Base-by-base conservation (phyloP, 805 yeast genomes). In the Saturnispora sanitii region DNA sequence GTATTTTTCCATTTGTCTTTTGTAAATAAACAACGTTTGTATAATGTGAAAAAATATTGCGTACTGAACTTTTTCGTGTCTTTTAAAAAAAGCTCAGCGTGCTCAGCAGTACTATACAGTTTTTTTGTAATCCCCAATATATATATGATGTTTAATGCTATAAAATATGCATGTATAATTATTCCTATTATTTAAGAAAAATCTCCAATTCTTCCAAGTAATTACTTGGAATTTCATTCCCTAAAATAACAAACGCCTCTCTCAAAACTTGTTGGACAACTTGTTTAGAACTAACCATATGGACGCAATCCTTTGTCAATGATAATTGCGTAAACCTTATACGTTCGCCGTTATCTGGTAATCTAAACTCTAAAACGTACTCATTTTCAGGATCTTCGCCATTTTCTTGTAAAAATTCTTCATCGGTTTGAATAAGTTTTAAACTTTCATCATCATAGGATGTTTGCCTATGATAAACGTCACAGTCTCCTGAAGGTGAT, bases 401-500 rank as follows among this genome's bases (percentile, higher is more conserved):
- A 34, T 48, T 53, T 13, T 44, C 53, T 11, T 43, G 45, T 16
- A 25, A n/a, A n/a, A 45, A 45, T n/a, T 42, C 50, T 13, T 45
- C 50, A 2, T 49, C 57, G 16, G 51, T 44, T 16, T 46, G 51
- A 13, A 50, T 50, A 16, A 53, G 40, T 6, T 47, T 39, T 18
- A 61, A 46, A 13, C 56, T 55, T 35, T 60, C 64, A 35, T 62
- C 66, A 31, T 65, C 67, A 41, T 54, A 63, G 5, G 62, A 47
- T 15, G 61, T 57, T 16, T 68, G 64, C 13, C 62, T 57, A 48
- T 74, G 78, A 47, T 75, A 76, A 20, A 60, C 64, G 23, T 63
- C 68, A 49, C 77, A 70, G 49, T 79, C 82, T 3, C 85, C 86
- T 25, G 57, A 54, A 3, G 51, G 55, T 9, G 57, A 46, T 54